Conservation (phyloP, 148 eudicot species). For the Chenopodium formosanum region DNA sequence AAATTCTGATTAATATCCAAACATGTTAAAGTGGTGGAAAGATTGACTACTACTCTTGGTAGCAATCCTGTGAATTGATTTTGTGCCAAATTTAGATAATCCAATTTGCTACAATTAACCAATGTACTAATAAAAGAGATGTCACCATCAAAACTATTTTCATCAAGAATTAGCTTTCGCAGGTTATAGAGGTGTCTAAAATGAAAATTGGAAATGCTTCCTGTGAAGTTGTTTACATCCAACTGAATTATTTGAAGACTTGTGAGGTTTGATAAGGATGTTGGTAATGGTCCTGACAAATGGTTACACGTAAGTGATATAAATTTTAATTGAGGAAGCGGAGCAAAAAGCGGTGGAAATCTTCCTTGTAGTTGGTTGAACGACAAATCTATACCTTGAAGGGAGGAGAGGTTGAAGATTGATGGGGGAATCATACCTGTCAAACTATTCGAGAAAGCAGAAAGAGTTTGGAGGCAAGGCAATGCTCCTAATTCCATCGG, state of each 20-base stretch:
- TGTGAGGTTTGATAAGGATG: not conserved
- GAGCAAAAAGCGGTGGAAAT: not conserved
- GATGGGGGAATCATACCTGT: slow-evolving; percentile 32
- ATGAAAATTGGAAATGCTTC: not conserved
- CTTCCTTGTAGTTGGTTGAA: slow-evolving; percentile 27
- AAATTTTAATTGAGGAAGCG: not conserved
- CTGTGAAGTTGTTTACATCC: not conserved
- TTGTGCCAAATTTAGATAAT: fast-evolving
- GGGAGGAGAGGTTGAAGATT: slow-evolving; percentile 1
- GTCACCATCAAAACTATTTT: not conserved
- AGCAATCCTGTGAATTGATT: not conserved
- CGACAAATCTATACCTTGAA: not conserved
- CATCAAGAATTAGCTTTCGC: not conserved
- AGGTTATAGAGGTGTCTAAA: not conserved
- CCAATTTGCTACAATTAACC: not conserved
- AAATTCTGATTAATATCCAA: not conserved
- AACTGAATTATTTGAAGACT: not conserved
- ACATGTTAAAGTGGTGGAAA: not conserved
- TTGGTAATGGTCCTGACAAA: not conserved
- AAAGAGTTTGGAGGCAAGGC: no score
- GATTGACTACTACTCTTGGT: not conserved
- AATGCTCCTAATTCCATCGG: no score
- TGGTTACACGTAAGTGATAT: not conserved
- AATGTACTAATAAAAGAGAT: not conserved
- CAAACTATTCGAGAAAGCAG: not conserved